Percentiles rank a stretch among this genome's conserved stretches.
Evolutionary conservation across 2,329 filamentous ascomycete species (phyloP).

Genomic region (Grosmannia huntii): DNA sequence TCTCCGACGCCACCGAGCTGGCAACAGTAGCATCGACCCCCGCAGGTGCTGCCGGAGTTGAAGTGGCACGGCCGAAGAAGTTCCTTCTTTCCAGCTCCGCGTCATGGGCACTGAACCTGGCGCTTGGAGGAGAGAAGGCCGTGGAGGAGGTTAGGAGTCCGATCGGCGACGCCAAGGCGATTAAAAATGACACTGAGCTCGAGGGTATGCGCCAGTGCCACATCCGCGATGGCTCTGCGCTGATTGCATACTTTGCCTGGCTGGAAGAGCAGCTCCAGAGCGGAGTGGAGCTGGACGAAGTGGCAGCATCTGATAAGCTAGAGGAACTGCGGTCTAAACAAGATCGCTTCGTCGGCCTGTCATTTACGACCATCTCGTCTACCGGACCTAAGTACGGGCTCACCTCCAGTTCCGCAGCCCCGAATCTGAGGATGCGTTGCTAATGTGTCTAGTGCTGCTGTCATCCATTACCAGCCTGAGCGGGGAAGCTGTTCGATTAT

Average conservation of each 20-base stretch:
- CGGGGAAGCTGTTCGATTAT: constrained; percentile 69
- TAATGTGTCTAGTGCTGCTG: constrained; percentile 55
- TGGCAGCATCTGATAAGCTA: constrained; percentile 82
- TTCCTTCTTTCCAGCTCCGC: constrained; percentile 79
- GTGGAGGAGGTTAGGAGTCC: constrained; percentile 83
- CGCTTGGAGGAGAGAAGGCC: constrained; percentile 70
- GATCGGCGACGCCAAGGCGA: constrained; percentile 78
- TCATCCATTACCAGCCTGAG: constrained; percentile 93
- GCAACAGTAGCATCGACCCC: constrained; percentile 20
- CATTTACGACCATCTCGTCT: constrained; percentile 91
- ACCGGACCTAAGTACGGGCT: constrained; percentile 61
- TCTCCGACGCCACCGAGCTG: constrained; percentile 60
- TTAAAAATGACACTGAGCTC: constrained; percentile 85
- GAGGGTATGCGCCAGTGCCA: constrained; percentile 92
- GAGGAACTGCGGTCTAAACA: constrained; percentile 58
- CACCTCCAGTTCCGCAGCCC: background rate
- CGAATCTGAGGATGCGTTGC: background rate
- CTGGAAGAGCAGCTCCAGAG: constrained; percentile 78
- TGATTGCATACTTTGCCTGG: constrained; percentile 94
- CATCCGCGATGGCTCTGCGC: constrained; percentile 79
- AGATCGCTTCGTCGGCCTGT: constrained; percentile 73
- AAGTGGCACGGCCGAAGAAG: constrained; percentile 35
- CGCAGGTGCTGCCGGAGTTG: constrained; percentile 6
- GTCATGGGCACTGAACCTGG: constrained; percentile 84
- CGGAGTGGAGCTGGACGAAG: constrained; percentile 67